Base-by-base conservation (phyloP, 1,284 basidiomycete species). In the Pterula multifida region DNA sequence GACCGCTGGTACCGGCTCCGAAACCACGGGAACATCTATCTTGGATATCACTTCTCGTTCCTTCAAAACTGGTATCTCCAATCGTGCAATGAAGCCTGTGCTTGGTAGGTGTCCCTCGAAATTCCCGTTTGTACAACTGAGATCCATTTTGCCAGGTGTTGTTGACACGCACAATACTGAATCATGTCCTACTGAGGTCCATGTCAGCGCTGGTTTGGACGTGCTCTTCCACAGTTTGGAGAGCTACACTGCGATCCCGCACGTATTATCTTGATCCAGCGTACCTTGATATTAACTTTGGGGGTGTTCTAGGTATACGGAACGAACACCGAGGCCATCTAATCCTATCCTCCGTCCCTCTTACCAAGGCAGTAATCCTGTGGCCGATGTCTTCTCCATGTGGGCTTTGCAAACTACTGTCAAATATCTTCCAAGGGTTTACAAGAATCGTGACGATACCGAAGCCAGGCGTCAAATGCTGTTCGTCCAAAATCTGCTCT, bases 11-110 rank as follows among this genome's bases (percentile, higher is more conserved):
- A 98, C 94, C n/a, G 94, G 93, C 12, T 91, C 90, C 1, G 92
- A 98, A 67, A 98, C 95, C 1, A 98, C 94, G 1, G 95, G 95
- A n/a, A 90, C 95, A 1, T 91, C 95, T 13, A 97, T 98, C 58
- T 79, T 96, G 47, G 95, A 97, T 64, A 87, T 93, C 53, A 84
- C 90, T 0, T 91, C 90, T 0, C 79, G 78, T 59, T 79, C 83
- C 13, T 95, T 96, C 76, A 98, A 98, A 73, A 97, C 94, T 11
- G 94, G 95, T 47, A 98, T 98, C 56, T 89, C 94, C 1, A 92
- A 78, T 58, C 81, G 94, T 44, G 88, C 93, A 1, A 70, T 98
- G 64, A 92, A 95, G 56, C 94, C 94, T 0, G 76, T 84, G 3
- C 71, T 98, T 21, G 94, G 95, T 32, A 15, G 28, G 26, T 87